Base-by-base conservation (phyloP, 192 early-diverging fungal genomes). In the Geosiphon pyriformis region DNA sequence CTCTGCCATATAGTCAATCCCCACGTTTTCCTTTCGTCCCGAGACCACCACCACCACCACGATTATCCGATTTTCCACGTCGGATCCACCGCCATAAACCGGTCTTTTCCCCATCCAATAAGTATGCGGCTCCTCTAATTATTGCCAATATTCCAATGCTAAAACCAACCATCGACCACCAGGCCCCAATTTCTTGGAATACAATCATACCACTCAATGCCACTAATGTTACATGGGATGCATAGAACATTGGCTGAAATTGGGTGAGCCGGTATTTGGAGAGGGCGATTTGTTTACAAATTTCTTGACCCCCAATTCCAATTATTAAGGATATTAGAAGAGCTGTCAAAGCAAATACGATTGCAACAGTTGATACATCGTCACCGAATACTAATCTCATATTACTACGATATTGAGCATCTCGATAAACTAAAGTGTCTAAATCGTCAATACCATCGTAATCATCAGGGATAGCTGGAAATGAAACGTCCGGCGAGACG, bases 211-310 rank as follows among this genome's bases (percentile, higher is more conserved):
- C 57, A 33, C 57, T 59, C 26, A 70, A 30, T 3, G 69, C 62
- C 6, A 70, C 69, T 31, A 64, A 55, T 30, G 69, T 64, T 26
- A 70, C 69, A 55, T 70, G 60, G 17, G 60, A 53, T 22, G 69
- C 61, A 11, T 70, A 70, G 35, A 70, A 70, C 30, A 63, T 32
- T 46, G 69, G 69, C 15, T 70, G 69, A 34, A 70, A 70, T 12
- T 64, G 29, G 11, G 69, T 61, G 23, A 70, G 22, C 15, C 51
- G 49, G 8, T 65, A 70, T 22, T 62, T 65, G 37, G 46, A 49
- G 26, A 70, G 42, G 0, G 69, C 53, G 0, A 70, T 31, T 23
- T 70, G 69, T 29, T 70, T 70, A 31, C 61, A 29, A 6, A 55
- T 70, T 22, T 70, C 69, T 58, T 70, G 69, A 0, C 49, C 49